A percentile compares a stretch with the other conserved stretches of the same genome.
Conservation (phyloP, 345 rosid genomes). For the Citrus medica region DNA sequence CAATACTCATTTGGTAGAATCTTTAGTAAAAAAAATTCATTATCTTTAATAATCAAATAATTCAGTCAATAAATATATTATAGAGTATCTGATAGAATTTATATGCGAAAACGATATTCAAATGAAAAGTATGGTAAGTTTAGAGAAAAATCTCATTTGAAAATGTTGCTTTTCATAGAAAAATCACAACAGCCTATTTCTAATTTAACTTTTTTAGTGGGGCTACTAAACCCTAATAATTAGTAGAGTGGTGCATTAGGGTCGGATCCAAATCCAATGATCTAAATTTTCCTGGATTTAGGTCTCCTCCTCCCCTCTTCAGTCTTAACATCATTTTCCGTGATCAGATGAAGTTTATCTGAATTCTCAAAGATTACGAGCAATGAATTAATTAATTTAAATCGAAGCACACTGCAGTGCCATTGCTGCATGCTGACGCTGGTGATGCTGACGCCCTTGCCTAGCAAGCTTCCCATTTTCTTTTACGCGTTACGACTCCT, state of each 20-base stretch:
- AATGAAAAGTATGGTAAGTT: too few species aligned
- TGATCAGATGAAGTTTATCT: neutral
- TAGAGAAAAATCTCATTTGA: too few species aligned
- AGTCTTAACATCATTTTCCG: neutral
- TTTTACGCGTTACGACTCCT: too few species aligned
- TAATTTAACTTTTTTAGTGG: neutral
- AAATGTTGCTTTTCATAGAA: too few species aligned
- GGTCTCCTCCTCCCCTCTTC: neutral
- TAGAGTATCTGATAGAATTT: too few species aligned
- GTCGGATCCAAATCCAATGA: slow-evolving; percentile 29
- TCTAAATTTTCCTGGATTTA: neutral
- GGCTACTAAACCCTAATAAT: neutral
- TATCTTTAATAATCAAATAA: too few species aligned
- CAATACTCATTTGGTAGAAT: too few species aligned
- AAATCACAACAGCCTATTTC: too few species aligned
- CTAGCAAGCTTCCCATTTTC: neutral
- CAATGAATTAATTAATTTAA: neutral
- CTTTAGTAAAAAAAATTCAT: too few species aligned
- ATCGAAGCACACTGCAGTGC: neutral
- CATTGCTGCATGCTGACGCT: neutral
- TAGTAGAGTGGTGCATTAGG: slow-evolving; percentile 14
- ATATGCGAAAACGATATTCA: too few species aligned
- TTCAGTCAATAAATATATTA: too few species aligned
- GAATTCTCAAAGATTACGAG: neutral
- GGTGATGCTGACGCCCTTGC: neutral